These are phyloP conservation scores for Saccharomyces pastorianus DNA, from an alignment of 1,139 yeast genomes.

Conservation along the genomic window DNA sequence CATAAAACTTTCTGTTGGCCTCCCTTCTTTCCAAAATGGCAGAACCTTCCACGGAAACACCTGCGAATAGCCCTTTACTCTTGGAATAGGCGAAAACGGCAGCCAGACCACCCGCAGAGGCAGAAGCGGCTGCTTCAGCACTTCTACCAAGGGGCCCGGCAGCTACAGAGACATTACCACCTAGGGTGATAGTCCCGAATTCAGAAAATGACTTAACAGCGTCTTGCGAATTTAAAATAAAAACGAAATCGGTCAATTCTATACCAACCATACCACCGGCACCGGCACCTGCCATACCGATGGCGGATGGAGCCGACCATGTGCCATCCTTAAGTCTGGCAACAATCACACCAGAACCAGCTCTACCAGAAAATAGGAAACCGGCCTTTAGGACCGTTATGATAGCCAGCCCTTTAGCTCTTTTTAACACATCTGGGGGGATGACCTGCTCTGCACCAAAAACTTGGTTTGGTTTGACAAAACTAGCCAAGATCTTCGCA, in stretches of 20 bases:
- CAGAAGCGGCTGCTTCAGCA: conserved; percentile 97
- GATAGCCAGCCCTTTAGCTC: conserved; percentile 88
- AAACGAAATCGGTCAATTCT: conserved; percentile 92
- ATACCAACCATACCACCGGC: conserved; percentile 98
- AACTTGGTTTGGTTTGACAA: conserved; percentile 90
- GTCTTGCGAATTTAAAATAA: conserved; percentile 72
- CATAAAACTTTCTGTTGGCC: conserved; percentile 91
- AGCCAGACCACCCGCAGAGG: conserved; percentile 78
- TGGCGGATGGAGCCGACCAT: conserved; percentile 98
- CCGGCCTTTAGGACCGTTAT: conserved; percentile 94
- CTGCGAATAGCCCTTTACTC: conserved; percentile 94
- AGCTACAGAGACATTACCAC: conserved; percentile 94
- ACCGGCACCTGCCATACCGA: conserved; percentile 95
- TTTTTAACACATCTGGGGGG: conserved; percentile 79
- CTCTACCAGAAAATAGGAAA: conserved; percentile 89
- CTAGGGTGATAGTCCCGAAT: conserved; percentile 86
- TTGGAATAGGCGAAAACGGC: conserved; percentile 92
- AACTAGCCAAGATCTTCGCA: conserved; percentile 81
- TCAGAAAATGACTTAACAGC: conserved; percentile 95
- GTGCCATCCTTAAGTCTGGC: conserved; percentile 90
- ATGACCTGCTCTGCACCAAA: conserved; percentile 84
- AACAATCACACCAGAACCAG: conserved; percentile 93
- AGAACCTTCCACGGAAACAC: conserved; percentile 93
- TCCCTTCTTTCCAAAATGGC: conserved; percentile 93
- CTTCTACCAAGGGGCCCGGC: conserved; percentile 97